Base-by-base conservation (phyloP, 164 flowering plant genomes). In the Taxillus chinensis region DNA sequence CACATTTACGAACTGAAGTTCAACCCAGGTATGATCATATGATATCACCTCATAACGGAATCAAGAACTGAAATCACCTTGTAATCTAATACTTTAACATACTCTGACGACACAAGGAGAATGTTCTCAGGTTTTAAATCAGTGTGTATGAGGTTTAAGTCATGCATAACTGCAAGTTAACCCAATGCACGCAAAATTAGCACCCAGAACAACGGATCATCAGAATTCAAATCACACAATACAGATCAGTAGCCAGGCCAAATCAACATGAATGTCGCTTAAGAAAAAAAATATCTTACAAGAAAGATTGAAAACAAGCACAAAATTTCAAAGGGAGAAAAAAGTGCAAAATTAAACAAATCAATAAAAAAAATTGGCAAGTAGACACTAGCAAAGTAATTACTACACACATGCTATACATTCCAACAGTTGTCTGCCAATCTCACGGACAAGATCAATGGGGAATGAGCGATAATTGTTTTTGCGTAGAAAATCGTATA, bases 381-480 rank as follows among this genome's bases (percentile, higher is more conserved):
- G 27, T 6, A 43, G 46, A 43, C 7, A 43, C 46, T 43, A 43
- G 46, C 10, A 9, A 64, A 77, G 77, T 61, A 69, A 63, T 79
- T 83, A 76, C 80, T 83, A 90, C 96, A 91, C 97, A 93, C 97
- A 95, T 95, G 95, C 99, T 74, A 95, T 79, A 95, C 92, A 84
- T 72, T 95, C 95, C 99, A 91, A 90, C 49, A 90, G 90, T 81
- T 89, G 99, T 80, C 93, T 80, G 74, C 86, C 97, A 87, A 93
- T 85, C 87, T 90, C 99, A 67, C 99, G 96, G 71, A 90, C 97
- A 71, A 89, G 91, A 73, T 93, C 97, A 90, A 93, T 86, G 77
- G 99, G 95, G 86, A 93, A 93, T 77, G 97, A 77, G 78, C 96
- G 96, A 78, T 93, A 93, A 85, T 83, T 93, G 99, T 93, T 93